These are phyloP conservation scores for Tuber microsphaerosporum DNA, from an alignment of 495 filamentous ascomycete genomes.

Conservation along the genomic window DNA sequence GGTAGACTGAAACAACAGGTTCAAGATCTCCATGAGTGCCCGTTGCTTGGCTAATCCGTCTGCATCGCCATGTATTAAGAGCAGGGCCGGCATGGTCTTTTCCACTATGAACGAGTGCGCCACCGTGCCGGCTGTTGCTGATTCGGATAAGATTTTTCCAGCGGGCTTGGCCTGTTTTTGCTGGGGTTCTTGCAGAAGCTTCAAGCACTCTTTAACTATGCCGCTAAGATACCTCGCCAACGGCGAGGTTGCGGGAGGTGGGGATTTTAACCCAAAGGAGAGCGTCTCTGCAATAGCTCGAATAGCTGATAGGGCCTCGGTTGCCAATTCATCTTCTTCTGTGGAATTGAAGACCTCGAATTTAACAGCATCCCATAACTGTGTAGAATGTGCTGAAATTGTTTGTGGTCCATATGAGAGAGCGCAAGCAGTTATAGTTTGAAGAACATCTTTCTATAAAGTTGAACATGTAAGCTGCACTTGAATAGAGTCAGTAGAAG, in stretches of 20 bases:
- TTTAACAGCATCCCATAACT: conserved; percentile 67
- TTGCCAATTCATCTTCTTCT: conserved; percentile 63
- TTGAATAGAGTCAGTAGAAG: not conserved
- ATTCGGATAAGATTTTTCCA: conserved; percentile 55
- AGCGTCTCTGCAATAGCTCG: conserved; percentile 54
- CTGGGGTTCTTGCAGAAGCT: conserved; percentile 66
- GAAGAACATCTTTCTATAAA: conserved; percentile 63
- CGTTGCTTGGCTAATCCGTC: conserved; percentile 61
- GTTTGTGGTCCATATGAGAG: conserved; percentile 55
- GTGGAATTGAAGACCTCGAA: conserved; percentile 65
- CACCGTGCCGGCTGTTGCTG: conserved; percentile 52
- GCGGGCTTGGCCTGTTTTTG: conserved; percentile 67
- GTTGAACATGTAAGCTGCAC: not conserved
- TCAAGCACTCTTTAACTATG: conserved; percentile 63
- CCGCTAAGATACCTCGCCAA: conserved; percentile 57
- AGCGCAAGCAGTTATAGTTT: conserved; percentile 58
- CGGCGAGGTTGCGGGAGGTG: conserved; percentile 48
- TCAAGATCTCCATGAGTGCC: conserved; percentile 59
- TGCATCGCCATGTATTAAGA: conserved; percentile 58
- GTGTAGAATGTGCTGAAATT: conserved; percentile 61
- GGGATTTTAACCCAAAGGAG: conserved; percentile 48
- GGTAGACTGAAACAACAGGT: conserved; percentile 54
- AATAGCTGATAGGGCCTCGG: conserved; percentile 53
- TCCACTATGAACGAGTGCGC: conserved; percentile 53
- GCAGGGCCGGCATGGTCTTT: conserved; percentile 53